Base-by-base conservation (phyloP, 2,329 filamentous ascomycete genomes). In the Onygena corvina region DNA sequence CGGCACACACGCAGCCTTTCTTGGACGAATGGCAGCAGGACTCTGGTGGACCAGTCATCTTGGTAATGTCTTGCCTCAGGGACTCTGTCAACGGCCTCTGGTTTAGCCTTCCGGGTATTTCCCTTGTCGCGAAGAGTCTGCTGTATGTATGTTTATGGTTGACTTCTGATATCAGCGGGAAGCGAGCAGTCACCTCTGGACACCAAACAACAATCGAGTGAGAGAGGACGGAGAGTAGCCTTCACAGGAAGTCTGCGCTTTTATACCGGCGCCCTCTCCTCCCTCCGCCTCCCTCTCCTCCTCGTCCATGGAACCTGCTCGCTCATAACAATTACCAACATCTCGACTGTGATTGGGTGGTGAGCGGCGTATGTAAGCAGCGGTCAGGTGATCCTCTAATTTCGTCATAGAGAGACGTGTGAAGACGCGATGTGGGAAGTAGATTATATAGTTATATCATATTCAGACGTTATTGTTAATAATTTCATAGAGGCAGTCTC, bases 11-110 rank as follows among this genome's bases (percentile, higher is more conserved):
- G 59, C 78, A 81, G 60, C 70, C 66, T 58, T 69, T 71, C 55
- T 71, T 60, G 58, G 74, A 70, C 58, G 74, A 74, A 65, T 75
- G 75, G 67, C 78, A 81, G 76, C 78, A 81, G 58, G 73, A 76
- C 38, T 51, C 27, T 40, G 64, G 60, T 50, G 74, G 75, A 57
- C 72, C 63, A 50, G 70, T 63, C 68, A 71, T 71, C 56, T 64
- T 68, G 16, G 14, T 21, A 14, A 12, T 11, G n/a, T 40, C 25
- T 23, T 40, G 36, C 21, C 25, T 35, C 25, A 18, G 21, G n/a
- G 25, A 25, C 20, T 18, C 25, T 18, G 9, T 23, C 2, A 12
- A 40, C 36, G 7, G n/a, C n/a, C 30, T 33, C 7, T 9, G 14
- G 30, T n/a, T 33, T 12, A 33, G 14, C 6, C n/a, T n/a, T n/a